Evolutionary conservation across 345 rosid genomes (phyloP), one percentile per base, ranked within the genome.

Genomic region (Brassica nigra): DNA sequence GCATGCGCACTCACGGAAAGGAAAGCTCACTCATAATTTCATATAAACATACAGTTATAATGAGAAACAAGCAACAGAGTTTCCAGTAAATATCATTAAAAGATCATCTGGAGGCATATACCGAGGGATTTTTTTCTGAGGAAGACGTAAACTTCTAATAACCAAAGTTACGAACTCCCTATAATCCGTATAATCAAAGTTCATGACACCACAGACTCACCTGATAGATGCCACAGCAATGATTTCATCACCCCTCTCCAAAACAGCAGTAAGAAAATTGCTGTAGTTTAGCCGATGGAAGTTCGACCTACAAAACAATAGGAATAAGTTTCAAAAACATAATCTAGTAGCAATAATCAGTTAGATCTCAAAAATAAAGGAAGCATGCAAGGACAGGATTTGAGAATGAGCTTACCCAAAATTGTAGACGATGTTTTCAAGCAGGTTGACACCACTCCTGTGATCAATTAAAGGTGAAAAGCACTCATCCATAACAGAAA

Each of bases 191-290:
- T 23, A 44, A 61, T 28, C 31, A 79, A 73, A 28, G 6, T 27
- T 74, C 28, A 74, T 27, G 36, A 52, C 15, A 68, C 33, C 36
- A 44, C 63, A 73, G 47, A 67, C 65, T 59, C 79, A 93, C 99
- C 99, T 88, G 75, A 95, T 90, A 71, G 98, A 89, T 75, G 99
- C 99, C 78, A 87, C 97, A 81, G 86, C 82, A 61, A 89, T 80
- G 27, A 90, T 83, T 86, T 95, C 99, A 83, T 93, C 99, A 61
- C 89, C 97, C 81, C 84, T 89, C 83, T 93, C 99, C 74, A 95
- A 83, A 86, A 91, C 85, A 59, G 88, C 90, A 23, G 96, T 90
- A 39, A 85, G 81, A 85, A 95, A 95, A 70, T 87, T 89, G 83
- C 88, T 77, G 76, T 86, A 95, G 71, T 93, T 86, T 70, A 91